Evolutionary conservation across 345 rosid species (phyloP).

Genomic region (Murraya paniculata): DNA sequence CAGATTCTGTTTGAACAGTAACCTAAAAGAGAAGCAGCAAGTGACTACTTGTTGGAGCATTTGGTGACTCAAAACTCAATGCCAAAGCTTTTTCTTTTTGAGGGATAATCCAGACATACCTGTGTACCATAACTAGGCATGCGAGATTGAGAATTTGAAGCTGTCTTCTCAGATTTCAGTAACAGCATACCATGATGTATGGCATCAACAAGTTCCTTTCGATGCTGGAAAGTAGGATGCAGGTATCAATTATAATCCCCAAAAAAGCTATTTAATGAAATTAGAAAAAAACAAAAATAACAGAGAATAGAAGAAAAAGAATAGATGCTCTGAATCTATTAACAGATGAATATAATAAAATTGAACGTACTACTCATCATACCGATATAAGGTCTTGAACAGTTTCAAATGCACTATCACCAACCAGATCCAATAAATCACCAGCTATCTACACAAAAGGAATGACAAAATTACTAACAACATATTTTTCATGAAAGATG

Average conservation of each 20-base stretch:
- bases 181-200: constrained; percentile 68
- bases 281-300: neutral
- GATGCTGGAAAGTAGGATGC: constrained; percentile 56
- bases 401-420: constrained; percentile 87
- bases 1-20: constrained; percentile 90
- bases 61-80: neutral
- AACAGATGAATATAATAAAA: neutral
- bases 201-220: constrained; percentile 88
- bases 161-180: constrained; percentile 70
- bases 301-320: neutral
- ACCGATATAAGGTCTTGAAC: constrained; percentile 86
- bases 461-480: constrained; percentile 4
- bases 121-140: constrained; percentile 98
- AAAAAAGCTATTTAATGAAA: neutral
- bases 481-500: constrained; percentile 7
- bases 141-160: constrained; percentile 61
- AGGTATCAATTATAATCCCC: neutral
- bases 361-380: constrained; percentile 19
- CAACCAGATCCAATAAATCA: constrained; percentile 87
- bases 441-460: constrained; percentile 67
- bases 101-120: constrained; percentile 35
- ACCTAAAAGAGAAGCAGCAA: constrained; percentile 50
- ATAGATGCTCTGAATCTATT: neutral
- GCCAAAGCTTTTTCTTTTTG: neutral
- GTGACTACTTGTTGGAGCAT: neutral